Evolutionary conservation across 2,329 filamentous ascomycete genomes (phyloP).

Genomic region (Ophiostoma triangulosporum): DNA sequence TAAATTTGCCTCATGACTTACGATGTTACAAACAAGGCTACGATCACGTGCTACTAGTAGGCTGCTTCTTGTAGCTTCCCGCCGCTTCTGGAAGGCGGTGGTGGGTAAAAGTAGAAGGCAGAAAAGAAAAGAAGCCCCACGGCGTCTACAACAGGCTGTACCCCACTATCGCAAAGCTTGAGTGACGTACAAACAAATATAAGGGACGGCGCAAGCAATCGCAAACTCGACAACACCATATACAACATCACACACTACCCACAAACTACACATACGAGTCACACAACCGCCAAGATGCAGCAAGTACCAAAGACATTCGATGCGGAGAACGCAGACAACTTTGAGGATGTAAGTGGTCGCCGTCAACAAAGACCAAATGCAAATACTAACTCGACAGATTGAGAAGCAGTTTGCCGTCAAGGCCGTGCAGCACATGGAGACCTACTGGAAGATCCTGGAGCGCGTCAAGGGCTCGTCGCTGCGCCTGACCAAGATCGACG

Average conservation of each 20-base stretch:
- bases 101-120: background rate
- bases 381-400: constrained; percentile 45
- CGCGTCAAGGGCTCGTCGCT: constrained; percentile 78
- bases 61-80: constrained; percentile 8
- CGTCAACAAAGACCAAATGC: background rate
- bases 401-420: constrained; percentile 99
- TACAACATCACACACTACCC: background rate
- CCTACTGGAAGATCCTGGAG: constrained; percentile 93
- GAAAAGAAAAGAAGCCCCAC: background rate
- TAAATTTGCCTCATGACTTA: no score
- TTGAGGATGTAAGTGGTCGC: constrained; percentile 37
- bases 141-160: background rate
- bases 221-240: no score
- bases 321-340: constrained; percentile 40
- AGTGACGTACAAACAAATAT: constrained; percentile 1
- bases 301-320: constrained; percentile 43
- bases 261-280: background rate
- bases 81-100: constrained; percentile 6
- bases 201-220: background rate
- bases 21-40: no score
- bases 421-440: constrained; percentile 90
- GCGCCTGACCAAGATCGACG: constrained; percentile 84
- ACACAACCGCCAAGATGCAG: constrained; percentile 16
- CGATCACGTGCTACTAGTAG: no score
- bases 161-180: background rate